Base-by-base conservation (phyloP, 1,284 basidiomycete genomes). In the Trichosporon sp. region DNA sequence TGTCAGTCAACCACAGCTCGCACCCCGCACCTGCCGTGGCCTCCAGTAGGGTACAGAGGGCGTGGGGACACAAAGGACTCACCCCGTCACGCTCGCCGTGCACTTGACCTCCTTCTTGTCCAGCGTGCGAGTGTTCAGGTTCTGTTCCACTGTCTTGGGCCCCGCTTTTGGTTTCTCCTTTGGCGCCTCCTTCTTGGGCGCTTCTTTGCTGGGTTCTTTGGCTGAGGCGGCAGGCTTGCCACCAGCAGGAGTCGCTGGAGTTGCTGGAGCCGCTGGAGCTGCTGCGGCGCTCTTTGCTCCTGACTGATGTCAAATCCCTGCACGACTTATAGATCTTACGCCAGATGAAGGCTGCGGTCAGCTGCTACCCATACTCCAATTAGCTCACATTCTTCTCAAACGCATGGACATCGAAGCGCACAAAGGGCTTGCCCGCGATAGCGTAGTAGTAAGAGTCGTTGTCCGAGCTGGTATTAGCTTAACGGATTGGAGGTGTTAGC, bases 361-460 rank as follows among this genome's bases (percentile, higher is more conserved):
- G 40, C 19, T 44, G 10, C 19, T 7, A 21, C 3, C 16, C 9
- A 44, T 21, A 14, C 4, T 8, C 19, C 10, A 21, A 13, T 7
- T 3, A 21, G 40, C 75, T 61, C 34, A 76, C 75, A 49, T 72
- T 72, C 68, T 74, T 76, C 23, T 74, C 72, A 27, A 69, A 70
- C 2, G 74, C 69, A 37, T 72, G 68, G 6, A 79, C 75, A 23
- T 69, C 69, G 23, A 79, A 68, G 3, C 70, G 67, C 13, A 73
- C 74, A 13, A 79, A 72, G 36, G 73, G 71, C 68, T 78, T 78
- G 13, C 73, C 73, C 1, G 75, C 75, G 59, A 75, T 77, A 11
- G 75, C 77, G 62, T 79, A 78, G 61, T 73, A 68, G 65, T 70
- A 79, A 32, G 76, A 77, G 62, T 77, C 75, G 60, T 74, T 76